Evolutionary conservation across 768 basidiomycete genomes (phyloP).

Genomic region (Tremella fuciformis): DNA sequence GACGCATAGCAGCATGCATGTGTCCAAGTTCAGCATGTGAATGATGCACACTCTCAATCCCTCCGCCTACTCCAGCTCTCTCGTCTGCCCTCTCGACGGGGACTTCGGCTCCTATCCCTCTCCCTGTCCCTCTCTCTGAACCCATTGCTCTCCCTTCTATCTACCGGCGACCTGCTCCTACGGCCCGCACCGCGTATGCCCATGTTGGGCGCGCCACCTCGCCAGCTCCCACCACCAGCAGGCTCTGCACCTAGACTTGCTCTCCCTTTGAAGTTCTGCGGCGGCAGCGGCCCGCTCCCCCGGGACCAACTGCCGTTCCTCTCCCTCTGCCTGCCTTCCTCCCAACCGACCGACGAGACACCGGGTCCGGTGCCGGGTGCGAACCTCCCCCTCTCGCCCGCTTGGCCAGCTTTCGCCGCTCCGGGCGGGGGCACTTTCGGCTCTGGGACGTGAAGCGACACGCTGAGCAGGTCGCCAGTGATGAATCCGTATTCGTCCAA

Average conservation of each 20-base stretch:
- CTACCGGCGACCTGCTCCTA: constrained; percentile 10
- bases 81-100: constrained; percentile 3
- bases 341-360: constrained; percentile 18
- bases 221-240: constrained; percentile 7
- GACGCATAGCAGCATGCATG: too few species aligned
- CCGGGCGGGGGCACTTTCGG: constrained; percentile 15
- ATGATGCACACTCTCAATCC: neutral
- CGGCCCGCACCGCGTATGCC: neutral
- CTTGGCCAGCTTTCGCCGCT: constrained; percentile 4
- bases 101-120: constrained; percentile 11
- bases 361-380: constrained; percentile 9
- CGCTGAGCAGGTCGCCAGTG: constrained; percentile 41
- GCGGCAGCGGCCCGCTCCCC: constrained; percentile 5
- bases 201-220: constrained; percentile 10
- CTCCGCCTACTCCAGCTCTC: constrained; percentile 14
- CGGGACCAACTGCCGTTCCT: neutral
- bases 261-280: constrained; percentile 6
- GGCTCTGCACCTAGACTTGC: constrained; percentile 11
- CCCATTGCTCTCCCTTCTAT: constrained; percentile 8
- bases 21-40: too few species aligned
- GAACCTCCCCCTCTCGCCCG: neutral
- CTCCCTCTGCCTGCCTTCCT: constrained; percentile 8
- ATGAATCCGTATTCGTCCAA: constrained; percentile 41
- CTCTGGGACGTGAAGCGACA: constrained; percentile 34
- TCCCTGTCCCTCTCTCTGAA: constrained; percentile 3